Evolutionary conservation across 371 early-diverging fungal species (phyloP), one percentile per base, ranked within the genome.

Genomic region (Parasitella parasitica): DNA sequence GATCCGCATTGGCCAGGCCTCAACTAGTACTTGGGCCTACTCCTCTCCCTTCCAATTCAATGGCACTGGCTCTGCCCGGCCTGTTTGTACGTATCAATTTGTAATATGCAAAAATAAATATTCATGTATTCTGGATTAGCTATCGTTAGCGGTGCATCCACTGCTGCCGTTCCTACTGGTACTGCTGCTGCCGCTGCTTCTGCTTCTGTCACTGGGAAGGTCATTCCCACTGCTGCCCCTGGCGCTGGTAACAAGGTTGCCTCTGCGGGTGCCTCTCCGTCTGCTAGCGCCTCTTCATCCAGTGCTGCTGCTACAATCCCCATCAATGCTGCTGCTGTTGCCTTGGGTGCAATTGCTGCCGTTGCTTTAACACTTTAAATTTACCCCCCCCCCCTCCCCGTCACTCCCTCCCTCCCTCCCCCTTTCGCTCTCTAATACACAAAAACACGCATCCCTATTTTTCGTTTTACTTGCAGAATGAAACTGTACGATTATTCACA

Each of bases 1-100:
- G 60, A 67, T 80, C 60, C 80, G 80, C 68, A 76, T 80, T 51
- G 80, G 80, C 41, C 74, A 77, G 59, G 54, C 72, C 32, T 49
- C 73, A 39, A 60, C 55, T 27, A 39, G 41, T 41, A 60, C 13
- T 37, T 80, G 80, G 80, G 63, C 59, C 26, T 80, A 80, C 64
- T 80, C 80, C 62, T 71, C 73, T 57, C 64, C 67, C 48, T 80
- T 80, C 60, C 60, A 64, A 6, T 79, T 80, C 56, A 48, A 62
- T 27, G 80, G 80, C 48, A 75, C 71, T 9, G 80, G 80, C 34
- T 63, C 72, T 30, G 59, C 71, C 9, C 63, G 57, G 8, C 77
- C 80, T 62, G 51, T 68, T 20, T 71, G 75, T 75, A 78, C 72
- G 70, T 71, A 41, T 8, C 13, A 18, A 34, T 55, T 18, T 37